These are phyloP conservation scores for Boletus eberwhitei DNA, from an alignment of 768 basidiomycete genomes.

Conservation along the genomic window DNA sequence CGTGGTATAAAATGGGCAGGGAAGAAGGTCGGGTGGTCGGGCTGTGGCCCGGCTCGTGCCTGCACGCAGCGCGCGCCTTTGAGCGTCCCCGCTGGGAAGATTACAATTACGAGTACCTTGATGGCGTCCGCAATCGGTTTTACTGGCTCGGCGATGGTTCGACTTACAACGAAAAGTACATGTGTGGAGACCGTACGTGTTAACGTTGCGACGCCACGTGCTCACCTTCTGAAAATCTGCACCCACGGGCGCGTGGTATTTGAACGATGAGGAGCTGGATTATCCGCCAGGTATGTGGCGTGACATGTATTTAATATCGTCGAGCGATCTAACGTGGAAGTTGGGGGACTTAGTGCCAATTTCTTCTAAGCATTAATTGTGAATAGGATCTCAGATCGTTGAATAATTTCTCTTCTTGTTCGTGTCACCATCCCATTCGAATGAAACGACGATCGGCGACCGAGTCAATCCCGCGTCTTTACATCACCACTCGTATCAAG, in stretches of 20 bases:
- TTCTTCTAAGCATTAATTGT: not conserved
- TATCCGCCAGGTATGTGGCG: conserved; percentile 8
- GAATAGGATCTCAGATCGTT: not conserved
- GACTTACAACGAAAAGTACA: conserved; percentile 41
- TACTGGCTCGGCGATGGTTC: conserved; percentile 63
- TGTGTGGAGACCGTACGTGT: too few relatives aligned
- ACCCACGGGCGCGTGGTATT: conserved; percentile 11
- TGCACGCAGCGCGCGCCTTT: conserved; percentile 49
- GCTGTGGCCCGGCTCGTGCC: conserved; percentile 58
- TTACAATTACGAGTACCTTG: conserved; percentile 48
- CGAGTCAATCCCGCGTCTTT: too few relatives aligned
- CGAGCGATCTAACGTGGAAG: not conserved
- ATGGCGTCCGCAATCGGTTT: conserved; percentile 45
- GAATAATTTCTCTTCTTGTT: not conserved
- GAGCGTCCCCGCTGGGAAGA: conserved; percentile 64
- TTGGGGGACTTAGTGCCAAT: not conserved
- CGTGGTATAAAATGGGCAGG: conserved; percentile 64
- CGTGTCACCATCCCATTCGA: not conserved
- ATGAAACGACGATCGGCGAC: not conserved
- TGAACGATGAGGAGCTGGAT: too few relatives aligned
- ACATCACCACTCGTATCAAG: too few relatives aligned
- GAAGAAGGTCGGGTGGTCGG: conserved; percentile 52
- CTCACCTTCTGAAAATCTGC: not conserved
- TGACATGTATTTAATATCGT: too few relatives aligned
- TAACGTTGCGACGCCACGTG: too few relatives aligned